Base-by-base conservation (phyloP, 495 filamentous ascomycete genomes). In the Penicillium canescens region DNA sequence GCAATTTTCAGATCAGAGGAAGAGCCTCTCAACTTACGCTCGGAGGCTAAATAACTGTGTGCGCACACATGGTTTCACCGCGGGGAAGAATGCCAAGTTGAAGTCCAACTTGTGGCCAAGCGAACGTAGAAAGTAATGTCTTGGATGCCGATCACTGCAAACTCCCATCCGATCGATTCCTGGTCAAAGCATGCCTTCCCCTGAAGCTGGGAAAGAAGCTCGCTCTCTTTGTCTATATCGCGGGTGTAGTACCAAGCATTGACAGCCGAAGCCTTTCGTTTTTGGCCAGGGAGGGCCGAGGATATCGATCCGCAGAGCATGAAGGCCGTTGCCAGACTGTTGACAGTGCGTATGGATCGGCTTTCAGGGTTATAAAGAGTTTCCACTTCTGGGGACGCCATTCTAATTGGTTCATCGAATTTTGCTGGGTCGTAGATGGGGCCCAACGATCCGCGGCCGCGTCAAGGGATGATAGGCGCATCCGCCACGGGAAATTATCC, bases 171-270 rank as follows among this genome's bases (percentile, higher is more conserved):
- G 0, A 43, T 46, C 14, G 53, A 60, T 24, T 60, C 57, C 23
- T 56, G 38, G 4, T 47, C 57, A 16, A 60, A 36, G 47, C 49
- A 7, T 0, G 43, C 57, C 41, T 60, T 60, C 36, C 56, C 57
- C 18, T 60, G 57, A 3, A 60, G 45, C 0, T 53, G 53, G 0
- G 57, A 52, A 4, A 60, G 44, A 13, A 60, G 50, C 10, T 56
- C 54, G 6, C 44, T 35, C 13, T 57, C 45, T 16, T 51, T 35
- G 0, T 51, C 26, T 14, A 61, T 33, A 46, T 57, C 50, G 18
- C 50, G 54, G 18, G 58, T 54, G 46, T 57, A 56, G 21, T 61
- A 61, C 58, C 54, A 61, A 61, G 37, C 40, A 61, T 47, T 2
- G 58, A 57, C 8, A 61, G 39, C 35, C 58, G 41, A 0, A 61